Percentiles rank a stretch among this genome's conserved stretches.
Evolutionary conservation across 164 flowering plant genomes (phyloP).

Genomic region (Akebia trifoliata): DNA sequence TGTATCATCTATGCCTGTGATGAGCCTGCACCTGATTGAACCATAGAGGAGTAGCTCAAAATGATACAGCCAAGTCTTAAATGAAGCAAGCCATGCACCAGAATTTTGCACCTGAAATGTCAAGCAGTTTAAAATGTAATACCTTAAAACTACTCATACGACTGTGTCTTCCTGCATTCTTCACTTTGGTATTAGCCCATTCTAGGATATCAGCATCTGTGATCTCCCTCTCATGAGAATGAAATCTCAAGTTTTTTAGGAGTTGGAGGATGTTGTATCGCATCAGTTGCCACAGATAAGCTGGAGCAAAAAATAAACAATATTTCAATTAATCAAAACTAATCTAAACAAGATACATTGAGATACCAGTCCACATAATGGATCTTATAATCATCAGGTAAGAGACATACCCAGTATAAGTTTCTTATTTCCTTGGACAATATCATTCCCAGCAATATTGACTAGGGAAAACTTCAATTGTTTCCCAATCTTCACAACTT

Average conservation of each 20-base stretch:
- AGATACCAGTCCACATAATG: not conserved
- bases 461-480: too few species aligned
- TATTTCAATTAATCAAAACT: not conserved
- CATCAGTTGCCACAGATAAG: constrained; percentile 93
- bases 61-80: too few species aligned
- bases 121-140: not conserved
- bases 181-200: constrained; percentile 84
- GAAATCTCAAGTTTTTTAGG: constrained; percentile 72
- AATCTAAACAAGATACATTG: not conserved
- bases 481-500: too few species aligned
- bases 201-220: constrained; percentile 72
- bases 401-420: constrained; percentile 61
- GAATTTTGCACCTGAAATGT: not conserved
- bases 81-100: not conserved
- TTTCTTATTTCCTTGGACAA: constrained; percentile 94
- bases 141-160: constrained; percentile 85
- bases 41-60: too few species aligned
- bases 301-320: constrained; percentile 35
- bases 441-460: too few species aligned
- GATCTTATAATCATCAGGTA: not conserved
- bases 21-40: too few species aligned
- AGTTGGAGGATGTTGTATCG: constrained; percentile 88
- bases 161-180: constrained; percentile 48
- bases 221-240: too few species aligned
- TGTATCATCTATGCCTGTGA: too few species aligned